Evolutionary conservation across 1,284 basidiomycete genomes (phyloP), one percentile per base, ranked within the genome.

Genomic region (Chiua sp.): DNA sequence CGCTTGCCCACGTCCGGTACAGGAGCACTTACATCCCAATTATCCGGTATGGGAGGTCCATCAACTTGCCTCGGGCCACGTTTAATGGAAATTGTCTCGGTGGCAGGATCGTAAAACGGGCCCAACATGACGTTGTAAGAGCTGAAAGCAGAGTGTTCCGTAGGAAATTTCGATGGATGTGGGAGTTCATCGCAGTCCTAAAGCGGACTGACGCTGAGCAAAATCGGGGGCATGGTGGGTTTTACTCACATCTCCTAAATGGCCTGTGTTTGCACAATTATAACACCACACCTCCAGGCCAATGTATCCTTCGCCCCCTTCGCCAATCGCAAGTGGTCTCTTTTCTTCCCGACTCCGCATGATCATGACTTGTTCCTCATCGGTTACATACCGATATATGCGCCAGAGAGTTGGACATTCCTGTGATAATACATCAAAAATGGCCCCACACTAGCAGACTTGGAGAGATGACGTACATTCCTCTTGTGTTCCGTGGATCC

Each of bases 371-470:
- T 87, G 84, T 37, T 86, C 87, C 3, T 81, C 80, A 8, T 83
- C 80, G 3, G 81, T 79, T 50, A 89, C 79, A 68, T 96, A 97
- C 32, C 87, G 82, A 69, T 98, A 98, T 60, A 94, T 79, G 47
- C 95, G 82, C 95, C 95, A 98, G 50, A 93, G 77, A 0, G 90
- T 91, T 2, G 93, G 93, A 65, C 95, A 98, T 79, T 92, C 91
- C 89, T 96, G 60, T 58, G 44, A 51, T 39, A 30, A 47, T 22
- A 39, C n/a, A 44, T 60, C 51, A n/a, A 53, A 44, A 30, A 47
- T 20, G 15, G 1, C 26, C 47, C n/a, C 50, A 33, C 26, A 32
- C 18, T 16, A 46, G 33, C 22, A 23, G 28, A 6, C 35, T 35
- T 7, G 35, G 15, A 50, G 22, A 39, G 47, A 55, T 39, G 33